Percentiles rank a stretch among this genome's conserved stretches.
phyloP scores from a whole-genome alignment of 2,329 filamentous ascomycete genomes.

The Cordyceps fumosorosea region DNA sequence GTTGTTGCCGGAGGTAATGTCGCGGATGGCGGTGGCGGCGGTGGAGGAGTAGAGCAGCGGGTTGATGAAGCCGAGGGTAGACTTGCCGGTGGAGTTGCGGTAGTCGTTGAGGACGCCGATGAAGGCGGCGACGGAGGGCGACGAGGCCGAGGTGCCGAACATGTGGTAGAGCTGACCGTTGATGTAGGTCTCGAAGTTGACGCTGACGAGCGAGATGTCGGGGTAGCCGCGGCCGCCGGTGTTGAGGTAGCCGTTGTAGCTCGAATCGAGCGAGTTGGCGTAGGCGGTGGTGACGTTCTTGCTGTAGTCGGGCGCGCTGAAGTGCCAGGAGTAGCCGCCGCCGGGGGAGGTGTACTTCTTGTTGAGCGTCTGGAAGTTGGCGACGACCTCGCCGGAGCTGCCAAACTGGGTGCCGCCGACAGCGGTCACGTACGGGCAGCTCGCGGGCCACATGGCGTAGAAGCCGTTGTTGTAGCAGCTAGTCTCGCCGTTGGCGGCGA shows the following conservation, averaged over 20 bases:
- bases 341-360: neutral
- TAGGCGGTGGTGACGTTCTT: neutral
- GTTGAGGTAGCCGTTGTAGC: neutral
- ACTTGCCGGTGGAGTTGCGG: conserved; percentile 7
- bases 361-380: neutral
- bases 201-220: conserved; percentile 7
- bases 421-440: conserved; percentile 41
- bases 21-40: conserved; percentile 10
- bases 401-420: conserved; percentile 40
- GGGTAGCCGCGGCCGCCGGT: conserved; percentile 9
- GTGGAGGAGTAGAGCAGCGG: conserved; percentile 11
- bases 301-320: neutral
- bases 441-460: conserved; percentile 32
- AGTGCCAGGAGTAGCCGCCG: conserved; percentile 9
- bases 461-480: conserved; percentile 16
- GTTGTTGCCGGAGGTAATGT: conserved; percentile 10
- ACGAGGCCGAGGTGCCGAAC: conserved; percentile 4
- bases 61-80: conserved; percentile 12
- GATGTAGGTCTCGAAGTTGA: neutral
- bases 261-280: neutral
- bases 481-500: conserved; percentile 17
- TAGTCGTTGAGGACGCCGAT: conserved; percentile 10
- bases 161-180: neutral
- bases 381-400: neutral
- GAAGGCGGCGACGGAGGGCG: conserved; percentile 1